Base-by-base conservation (phyloP, 2,329 filamentous ascomycete genomes). In the Sarocladium brachiariae region DNA sequence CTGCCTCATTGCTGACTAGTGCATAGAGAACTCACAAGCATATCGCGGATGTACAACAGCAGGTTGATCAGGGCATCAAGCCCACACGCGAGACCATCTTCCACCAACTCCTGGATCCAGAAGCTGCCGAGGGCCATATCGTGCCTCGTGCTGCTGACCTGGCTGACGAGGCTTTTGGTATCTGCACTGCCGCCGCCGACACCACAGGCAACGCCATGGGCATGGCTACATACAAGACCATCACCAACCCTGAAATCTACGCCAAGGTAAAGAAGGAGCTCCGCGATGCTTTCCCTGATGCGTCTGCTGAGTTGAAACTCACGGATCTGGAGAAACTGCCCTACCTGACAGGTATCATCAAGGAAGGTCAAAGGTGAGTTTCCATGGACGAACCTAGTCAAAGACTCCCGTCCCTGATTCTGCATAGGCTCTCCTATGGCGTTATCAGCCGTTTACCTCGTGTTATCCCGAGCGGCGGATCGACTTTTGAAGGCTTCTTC, bases 251-350 rank as follows among this genome's bases (percentile, higher is more conserved):
- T 4, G 25, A 47, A 16, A 47, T 47, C 16, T 47, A 47, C 18
- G 43, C 43, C 14, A 47, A 33, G 27, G 43, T 47, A 3, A 47
- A 47, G 43, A 47, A 47, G 43, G 43, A 47, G 43, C 25, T 47
- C 6, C 25, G 21, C 4, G 43, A 47, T 31, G 43, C 43, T 11
- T 47, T 47, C 43, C 27, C 43, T 3, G 43, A 47, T 19, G 25
- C 27, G 4, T 31, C 24, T 10, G 43, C 43, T 2, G 9, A 16
- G 27, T 5, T 47, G 43, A 47, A 47, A 25, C 33, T 47, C 18
- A 47, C 43, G 21, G 43, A 47, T 13, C 43, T 47, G 25, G 43
- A 47, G 43, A 47, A 33, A 14, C 25, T 47, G 43, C 43, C 43
- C 11, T 47, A 47, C 16, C 27, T 47, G 24, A 47, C 43, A 19